Evolutionary conservation across 179 eudicot genomes (phyloP), one percentile per base, ranked within the genome.

Genomic region (Spergularia azorica): DNA sequence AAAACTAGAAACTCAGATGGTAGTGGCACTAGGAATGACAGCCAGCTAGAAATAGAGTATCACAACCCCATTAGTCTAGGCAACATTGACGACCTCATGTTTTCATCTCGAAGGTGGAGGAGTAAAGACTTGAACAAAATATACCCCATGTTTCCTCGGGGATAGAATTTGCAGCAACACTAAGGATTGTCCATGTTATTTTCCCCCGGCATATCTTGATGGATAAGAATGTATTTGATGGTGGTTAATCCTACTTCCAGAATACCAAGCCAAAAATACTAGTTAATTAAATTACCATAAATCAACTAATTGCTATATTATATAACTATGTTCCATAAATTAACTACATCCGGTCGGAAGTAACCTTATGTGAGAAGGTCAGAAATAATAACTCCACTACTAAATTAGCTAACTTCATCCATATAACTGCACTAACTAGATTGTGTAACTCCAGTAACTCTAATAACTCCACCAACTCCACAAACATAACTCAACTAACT

Each of bases 21-120:
- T 26, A 26, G 71, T 59, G 76, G 63, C 63, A 77, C 43, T 36
- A 54, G 4, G 56, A 43, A 46, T 20, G 71, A 46, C 36, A 9
- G 71, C 55, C 16, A 54, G 7, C 21, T 41, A 15, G 73, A 9
- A 32, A 15, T 2, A 20, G 71, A 46, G 46, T n/a, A 36, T 63
- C 16, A 63, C 46, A 14, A 67, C 43, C 36, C 4, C 26, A 32
- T 10, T 15, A 32, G 12, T 16, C 7, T 10, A 13, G 48, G 6
- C 15, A 16, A 56, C 16, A 71, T 38, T 14, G 62, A 11, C 74
- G 15, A 71, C 32, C 12, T 54, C 54, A 55, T 17, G 69, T 65
- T 41, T 26, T 13, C 11, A 70, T 16, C 12, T 54, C 3, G 8
- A 54, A 54, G 1, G 1, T 11, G 15, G 9, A 13, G 20, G 36